These are phyloP conservation scores for Rauvolfia tetraphylla DNA, from an alignment of 257 asterid species.

Conservation along the genomic window DNA sequence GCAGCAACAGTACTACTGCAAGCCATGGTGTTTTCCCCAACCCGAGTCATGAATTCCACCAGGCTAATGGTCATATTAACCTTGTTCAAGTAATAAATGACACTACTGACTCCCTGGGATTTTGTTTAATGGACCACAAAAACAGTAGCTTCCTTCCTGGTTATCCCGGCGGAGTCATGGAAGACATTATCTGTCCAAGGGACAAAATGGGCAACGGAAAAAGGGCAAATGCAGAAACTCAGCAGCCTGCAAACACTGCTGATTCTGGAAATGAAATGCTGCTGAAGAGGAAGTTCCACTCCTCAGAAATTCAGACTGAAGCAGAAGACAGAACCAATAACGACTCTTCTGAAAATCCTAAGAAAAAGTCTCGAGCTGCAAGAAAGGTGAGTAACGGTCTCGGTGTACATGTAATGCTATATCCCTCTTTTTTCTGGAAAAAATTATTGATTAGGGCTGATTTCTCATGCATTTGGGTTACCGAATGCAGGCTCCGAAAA, in stretches of 20 bases:
- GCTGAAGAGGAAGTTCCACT: slow-evolving; percentile 41
- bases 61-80: slow-evolving; percentile 8
- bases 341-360: slow-evolving; percentile 25
- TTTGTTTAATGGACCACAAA: slow-evolving; percentile 23
- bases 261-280: slow-evolving; percentile 29
- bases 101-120: slow-evolving; percentile 26
- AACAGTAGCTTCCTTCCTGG: slow-evolving; percentile 13
- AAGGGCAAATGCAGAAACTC: slow-evolving; percentile 17
- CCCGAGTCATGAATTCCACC: slow-evolving; percentile 1
- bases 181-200: slow-evolving; percentile 26
- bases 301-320: neutral
- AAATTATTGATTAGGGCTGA: too few relatives aligned
- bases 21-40: slow-evolving; percentile 2
- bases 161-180: slow-evolving; percentile 30
- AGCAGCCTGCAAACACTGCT: neutral
- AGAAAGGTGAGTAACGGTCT: slow-evolving; percentile 42
- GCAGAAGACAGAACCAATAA: slow-evolving; percentile 14
- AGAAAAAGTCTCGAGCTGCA: slow-evolving; percentile 48
- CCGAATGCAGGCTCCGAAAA: slow-evolving; percentile 36
- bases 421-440: neutral
- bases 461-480: slow-evolving; percentile 15
- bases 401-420: neutral
- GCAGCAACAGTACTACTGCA: slow-evolving; percentile 33
- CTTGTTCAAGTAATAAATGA: slow-evolving; percentile 11
- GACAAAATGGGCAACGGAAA: slow-evolving; percentile 25